Evolutionary conservation across 2,329 filamentous ascomycete species (phyloP).

Genomic region (Pseudomassariella vexata): DNA sequence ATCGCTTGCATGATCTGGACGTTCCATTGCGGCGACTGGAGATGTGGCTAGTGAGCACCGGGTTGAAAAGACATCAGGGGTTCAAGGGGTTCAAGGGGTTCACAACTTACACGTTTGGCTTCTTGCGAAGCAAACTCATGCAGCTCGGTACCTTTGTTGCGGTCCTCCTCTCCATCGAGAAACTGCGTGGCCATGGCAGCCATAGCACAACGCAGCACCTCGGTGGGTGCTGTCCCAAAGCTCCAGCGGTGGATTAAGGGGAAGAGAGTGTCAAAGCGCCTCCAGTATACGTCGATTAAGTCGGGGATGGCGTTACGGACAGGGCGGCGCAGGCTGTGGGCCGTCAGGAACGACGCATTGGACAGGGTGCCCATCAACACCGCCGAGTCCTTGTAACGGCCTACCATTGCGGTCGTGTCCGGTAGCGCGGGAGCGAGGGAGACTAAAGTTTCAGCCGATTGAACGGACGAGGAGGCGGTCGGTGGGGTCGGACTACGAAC

Average conservation of each 20-base stretch:
- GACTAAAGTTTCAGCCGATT: constrained; percentile 44
- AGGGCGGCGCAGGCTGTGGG: constrained; percentile 27
- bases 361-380: constrained; percentile 29
- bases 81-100: neutral
- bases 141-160: constrained; percentile 41
- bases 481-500: constrained; percentile 46
- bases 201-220: constrained; percentile 48
- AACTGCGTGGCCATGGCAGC: constrained; percentile 51
- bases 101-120: constrained; percentile 41
- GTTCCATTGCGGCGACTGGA: constrained; percentile 41
- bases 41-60: too few relatives aligned
- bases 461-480: constrained; percentile 34
- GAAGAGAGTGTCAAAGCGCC: constrained; percentile 39
- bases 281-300: constrained; percentile 50
- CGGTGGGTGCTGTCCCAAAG: constrained; percentile 35
- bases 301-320: constrained; percentile 38
- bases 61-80: constrained; percentile 3
- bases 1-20: constrained; percentile 47
- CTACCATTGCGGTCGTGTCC: constrained; percentile 28
- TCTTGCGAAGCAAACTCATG: constrained; percentile 46
- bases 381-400: constrained; percentile 33
- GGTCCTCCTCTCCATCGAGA: constrained; percentile 41
- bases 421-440: constrained; percentile 35
- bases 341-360: constrained; percentile 29
- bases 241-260: constrained; percentile 45